Conservation (phyloP, 306 rosid genomes). For the Gynostemma pentaphyllum region DNA sequence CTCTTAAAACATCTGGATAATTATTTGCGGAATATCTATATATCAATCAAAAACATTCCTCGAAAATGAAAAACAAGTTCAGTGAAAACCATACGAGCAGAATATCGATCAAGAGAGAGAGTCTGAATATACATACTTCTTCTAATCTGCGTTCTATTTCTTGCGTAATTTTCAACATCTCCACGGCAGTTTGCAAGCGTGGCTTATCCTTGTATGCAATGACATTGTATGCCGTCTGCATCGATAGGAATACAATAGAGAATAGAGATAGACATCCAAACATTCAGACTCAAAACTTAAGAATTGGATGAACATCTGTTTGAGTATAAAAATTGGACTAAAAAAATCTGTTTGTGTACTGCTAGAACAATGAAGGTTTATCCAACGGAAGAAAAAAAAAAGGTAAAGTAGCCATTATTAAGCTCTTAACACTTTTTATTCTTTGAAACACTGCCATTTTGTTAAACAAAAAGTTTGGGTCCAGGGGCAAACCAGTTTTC, state of each 20-base stretch:
- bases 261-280: background rate
- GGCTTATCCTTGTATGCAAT: constrained; percentile 80
- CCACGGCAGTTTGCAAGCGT: constrained; percentile 62
- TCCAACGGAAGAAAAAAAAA: background rate
- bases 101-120: too few species aligned
- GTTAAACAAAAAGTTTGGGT: background rate
- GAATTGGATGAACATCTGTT: background rate
- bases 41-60: too few species aligned
- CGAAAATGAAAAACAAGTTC: background rate
- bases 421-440: background rate
- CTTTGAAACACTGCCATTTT: background rate
- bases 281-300: background rate
- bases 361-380: background rate
- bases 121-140: constrained; percentile 41
- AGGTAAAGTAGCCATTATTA: background rate
- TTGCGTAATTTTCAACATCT: constrained; percentile 65
- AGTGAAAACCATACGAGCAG: background rate
- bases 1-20: background rate
- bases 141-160: constrained; percentile 56
- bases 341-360: background rate
- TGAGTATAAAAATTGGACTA: too few species aligned
- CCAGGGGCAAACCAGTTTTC: constrained; percentile 39
- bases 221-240: constrained; percentile 63
- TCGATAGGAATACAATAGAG: constrained; percentile 7
- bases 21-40: background rate